A percentile compares a stretch with the other conserved stretches of the same genome.
Conservation (phyloP, 2,329 filamentous ascomycete species). For the Diaporthe batatas region DNA sequence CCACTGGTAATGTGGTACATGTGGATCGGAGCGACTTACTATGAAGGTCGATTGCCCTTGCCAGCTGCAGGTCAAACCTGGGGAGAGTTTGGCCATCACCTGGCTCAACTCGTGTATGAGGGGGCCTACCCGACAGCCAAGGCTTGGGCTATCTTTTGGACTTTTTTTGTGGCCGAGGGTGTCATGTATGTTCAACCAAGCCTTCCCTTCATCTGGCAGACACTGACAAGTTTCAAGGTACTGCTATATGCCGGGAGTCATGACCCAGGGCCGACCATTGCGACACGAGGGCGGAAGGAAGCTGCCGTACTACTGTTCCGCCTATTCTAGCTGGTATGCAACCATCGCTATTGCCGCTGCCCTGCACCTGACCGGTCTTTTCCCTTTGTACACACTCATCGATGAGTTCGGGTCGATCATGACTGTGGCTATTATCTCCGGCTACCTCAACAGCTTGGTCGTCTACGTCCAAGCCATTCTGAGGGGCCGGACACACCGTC, state of each 20-base stretch:
- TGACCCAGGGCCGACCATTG: slow-evolving; percentile 88
- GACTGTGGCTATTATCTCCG: slow-evolving; percentile 93
- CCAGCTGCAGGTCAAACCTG: slow-evolving; percentile 75
- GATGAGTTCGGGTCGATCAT: slow-evolving; percentile 96
- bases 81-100: slow-evolving; percentile 77
- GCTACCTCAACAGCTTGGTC: slow-evolving; percentile 83
- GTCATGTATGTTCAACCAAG: slow-evolving; percentile 76
- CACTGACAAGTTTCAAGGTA: background rate
- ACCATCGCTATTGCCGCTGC: slow-evolving; percentile 79
- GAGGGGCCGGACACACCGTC: slow-evolving; percentile 88
- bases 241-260: slow-evolving; percentile 83
- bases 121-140: slow-evolving; percentile 85
- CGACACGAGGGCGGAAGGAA: slow-evolving; percentile 86
- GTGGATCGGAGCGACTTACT: slow-evolving; percentile 97
- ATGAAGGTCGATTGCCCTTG: slow-evolving; percentile 83
- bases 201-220: background rate
- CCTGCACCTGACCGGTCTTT: slow-evolving; percentile 86
- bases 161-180: slow-evolving; percentile 87
- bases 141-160: slow-evolving; percentile 96
- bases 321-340: slow-evolving; percentile 86
- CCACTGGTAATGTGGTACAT: slow-evolving; percentile 98
- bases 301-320: slow-evolving; percentile 95
- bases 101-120: slow-evolving; percentile 81
- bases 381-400: slow-evolving; percentile 91
- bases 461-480: slow-evolving; percentile 88